Conservation (phyloP, 345 rosid species). For the Lumnitzera racemosa region DNA sequence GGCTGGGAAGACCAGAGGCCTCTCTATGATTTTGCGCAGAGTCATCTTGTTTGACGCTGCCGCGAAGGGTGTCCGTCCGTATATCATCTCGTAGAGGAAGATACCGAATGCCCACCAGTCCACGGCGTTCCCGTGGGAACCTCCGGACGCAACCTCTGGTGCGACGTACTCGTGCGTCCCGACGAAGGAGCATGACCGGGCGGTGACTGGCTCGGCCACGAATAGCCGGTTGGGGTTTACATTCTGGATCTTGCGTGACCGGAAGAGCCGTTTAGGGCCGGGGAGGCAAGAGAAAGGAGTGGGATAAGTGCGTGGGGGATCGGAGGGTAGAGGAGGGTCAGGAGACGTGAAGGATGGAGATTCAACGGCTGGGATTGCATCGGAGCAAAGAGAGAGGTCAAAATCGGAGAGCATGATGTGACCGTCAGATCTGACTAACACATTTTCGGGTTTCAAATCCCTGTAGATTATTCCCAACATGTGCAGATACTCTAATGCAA, state of each 20-base stretch:
- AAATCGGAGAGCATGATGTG: conserved; percentile 98
- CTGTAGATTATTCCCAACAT: conserved; percentile 93
- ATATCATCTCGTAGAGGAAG: conserved; percentile 75
- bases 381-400: conserved; percentile 76
- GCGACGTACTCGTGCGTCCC: conserved; percentile 97
- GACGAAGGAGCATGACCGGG: conserved; percentile 82
- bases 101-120: conserved; percentile 98
- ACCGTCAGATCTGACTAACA: conserved; percentile 85
- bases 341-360: conserved; percentile 44
- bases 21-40: conserved; percentile 79
- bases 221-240: conserved; percentile 39
- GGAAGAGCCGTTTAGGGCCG: conserved; percentile 27
- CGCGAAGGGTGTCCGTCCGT: conserved; percentile 78
- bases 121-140: conserved; percentile 85
- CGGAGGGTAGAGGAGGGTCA: conserved; percentile 19
- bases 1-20: conserved; percentile 52
- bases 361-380: conserved; percentile 78
- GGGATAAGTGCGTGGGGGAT: conserved; percentile 17
- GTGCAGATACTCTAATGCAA: conserved; percentile 92
- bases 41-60: conserved; percentile 69
- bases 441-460: conserved; percentile 92
- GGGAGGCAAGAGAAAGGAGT: conserved; percentile 37
- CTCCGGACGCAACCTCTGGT: conserved; percentile 89
- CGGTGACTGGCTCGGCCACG: conserved; percentile 91
- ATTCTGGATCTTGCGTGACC: conserved; percentile 58